Evolutionary conservation across 176 grass and related monocot genomes (phyloP).

Genomic region (Eragrostis curvula): DNA sequence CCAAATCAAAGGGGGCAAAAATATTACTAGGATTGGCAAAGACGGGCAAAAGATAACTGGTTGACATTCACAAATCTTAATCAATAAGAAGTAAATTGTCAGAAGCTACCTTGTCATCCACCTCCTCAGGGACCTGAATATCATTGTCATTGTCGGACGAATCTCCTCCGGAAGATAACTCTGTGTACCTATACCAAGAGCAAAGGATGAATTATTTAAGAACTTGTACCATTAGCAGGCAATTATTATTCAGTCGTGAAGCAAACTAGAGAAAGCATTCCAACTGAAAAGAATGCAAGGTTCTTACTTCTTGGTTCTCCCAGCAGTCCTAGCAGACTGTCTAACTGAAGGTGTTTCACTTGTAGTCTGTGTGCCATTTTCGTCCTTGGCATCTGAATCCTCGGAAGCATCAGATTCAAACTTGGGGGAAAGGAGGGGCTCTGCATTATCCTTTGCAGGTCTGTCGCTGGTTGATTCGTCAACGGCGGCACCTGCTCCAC

Average conservation of each 20-base stretch:
- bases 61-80: constrained; percentile 42
- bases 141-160: constrained; percentile 56
- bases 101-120: constrained; percentile 43
- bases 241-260: not conserved
- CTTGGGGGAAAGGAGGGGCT: constrained; percentile 51
- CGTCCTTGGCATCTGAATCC: constrained; percentile 52
- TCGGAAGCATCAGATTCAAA: constrained; percentile 51
- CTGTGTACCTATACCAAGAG: constrained; percentile 59
- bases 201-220: constrained; percentile 13
- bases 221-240: not conserved
- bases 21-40: not conserved
- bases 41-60: not conserved
- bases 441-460: constrained; percentile 48
- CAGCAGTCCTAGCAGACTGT: constrained; percentile 80
- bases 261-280: constrained; percentile 1
- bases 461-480: constrained; percentile 43
- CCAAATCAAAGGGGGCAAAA: constrained; percentile 17
- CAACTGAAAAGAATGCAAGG: constrained; percentile 3
- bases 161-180: constrained; percentile 65
- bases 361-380: constrained; percentile 35
- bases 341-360: constrained; percentile 56
- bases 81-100: constrained; percentile 7
- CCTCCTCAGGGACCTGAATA: constrained; percentile 45
- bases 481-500: constrained; percentile 68
- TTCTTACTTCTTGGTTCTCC: constrained; percentile 62